Percentiles rank a stretch among this genome's conserved stretches.
These are phyloP conservation scores for Guillardia theta DNA, from an alignment of 78 protist species.

Conservation along the genomic window DNA sequence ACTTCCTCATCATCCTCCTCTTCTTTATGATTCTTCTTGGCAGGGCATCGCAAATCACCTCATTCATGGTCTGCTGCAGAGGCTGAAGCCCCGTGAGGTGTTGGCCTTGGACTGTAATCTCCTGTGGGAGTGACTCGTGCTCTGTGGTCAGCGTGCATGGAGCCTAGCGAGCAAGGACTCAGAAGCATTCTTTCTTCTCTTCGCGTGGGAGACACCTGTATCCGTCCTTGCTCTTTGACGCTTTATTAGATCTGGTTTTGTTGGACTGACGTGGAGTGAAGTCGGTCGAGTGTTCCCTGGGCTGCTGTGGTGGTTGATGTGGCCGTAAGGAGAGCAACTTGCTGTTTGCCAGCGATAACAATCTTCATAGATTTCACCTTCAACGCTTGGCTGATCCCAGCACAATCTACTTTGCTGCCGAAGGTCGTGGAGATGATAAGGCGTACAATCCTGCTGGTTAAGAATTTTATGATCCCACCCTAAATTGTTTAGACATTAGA, in stretches of 20 bases:
- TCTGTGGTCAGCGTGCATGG: slow-evolving; percentile 16
- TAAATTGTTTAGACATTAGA: no score
- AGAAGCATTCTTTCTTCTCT: background rate
- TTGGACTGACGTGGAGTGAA: background rate
- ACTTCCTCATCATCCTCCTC: no score
- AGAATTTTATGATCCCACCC: no score
- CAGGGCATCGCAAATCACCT: background rate
- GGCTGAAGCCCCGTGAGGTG: background rate
- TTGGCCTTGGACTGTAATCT: no score
- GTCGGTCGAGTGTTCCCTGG: background rate
- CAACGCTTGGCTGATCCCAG: background rate
- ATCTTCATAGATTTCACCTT: background rate
- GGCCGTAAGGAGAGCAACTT: background rate
- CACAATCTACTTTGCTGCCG: background rate
- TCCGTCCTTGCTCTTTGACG: no score
- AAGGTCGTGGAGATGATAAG: background rate
- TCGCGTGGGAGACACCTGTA: background rate
- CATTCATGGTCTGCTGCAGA: background rate
- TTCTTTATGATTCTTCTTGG: background rate
- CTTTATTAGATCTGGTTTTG: background rate
- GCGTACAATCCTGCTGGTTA: background rate
- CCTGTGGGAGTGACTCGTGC: no score
- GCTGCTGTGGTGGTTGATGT: background rate
- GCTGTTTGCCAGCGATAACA: no score
- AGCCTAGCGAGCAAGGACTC: background rate